Evolutionary conservation across 169 alveolate genomes (phyloP), one percentile per base, ranked within the genome.

Genomic region (Cytauxzoon felis): DNA sequence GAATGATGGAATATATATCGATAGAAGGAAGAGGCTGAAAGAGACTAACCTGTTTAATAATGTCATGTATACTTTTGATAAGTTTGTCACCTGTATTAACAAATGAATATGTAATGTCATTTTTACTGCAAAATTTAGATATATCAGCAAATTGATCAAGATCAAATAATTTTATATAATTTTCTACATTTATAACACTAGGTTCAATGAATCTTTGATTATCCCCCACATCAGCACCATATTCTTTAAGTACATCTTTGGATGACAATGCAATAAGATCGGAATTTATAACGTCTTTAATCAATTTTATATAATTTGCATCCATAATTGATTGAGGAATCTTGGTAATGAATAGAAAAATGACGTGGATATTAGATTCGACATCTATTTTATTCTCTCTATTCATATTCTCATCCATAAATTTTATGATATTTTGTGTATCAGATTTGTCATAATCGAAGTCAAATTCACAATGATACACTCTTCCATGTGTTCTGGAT

Each of bases 251-350:
- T 18, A 24, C 16, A 49, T 13, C 53, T 45, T 1, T 45, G 1
- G 41, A 27, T 23, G 43, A 51, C 54, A 16, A 57, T 56, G 13
- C 27, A 21, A 13, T 63, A 69, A 24, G 27, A 30, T 43, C 59
- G 47, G 56, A 63, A 49, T 73, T 73, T 4, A 73, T 56, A n/a
- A 73, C 72, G 49, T 73, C 63, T 60, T 65, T 63, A 29, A 63
- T 21, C 54, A 63, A 23, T 51, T 73, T 73, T n/a, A 73, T 41
- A 42, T 68, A 47, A 40, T 50, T 56, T 13, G 64, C 63, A 49
- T 34, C 84, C 29, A 40, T 29, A 4, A 59, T 16, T 24, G 71
- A 19, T 23, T 40, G 40, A 2, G n/a, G 33, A 18, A 36, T 54
- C 26, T 50, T 42, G 32, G 58, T 45, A 24, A 73, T 21, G 26